These are phyloP conservation scores for Aspergillus sclerotiicarbonarius DNA, from an alignment of 495 filamentous ascomycete species.

Conservation along the genomic window DNA sequence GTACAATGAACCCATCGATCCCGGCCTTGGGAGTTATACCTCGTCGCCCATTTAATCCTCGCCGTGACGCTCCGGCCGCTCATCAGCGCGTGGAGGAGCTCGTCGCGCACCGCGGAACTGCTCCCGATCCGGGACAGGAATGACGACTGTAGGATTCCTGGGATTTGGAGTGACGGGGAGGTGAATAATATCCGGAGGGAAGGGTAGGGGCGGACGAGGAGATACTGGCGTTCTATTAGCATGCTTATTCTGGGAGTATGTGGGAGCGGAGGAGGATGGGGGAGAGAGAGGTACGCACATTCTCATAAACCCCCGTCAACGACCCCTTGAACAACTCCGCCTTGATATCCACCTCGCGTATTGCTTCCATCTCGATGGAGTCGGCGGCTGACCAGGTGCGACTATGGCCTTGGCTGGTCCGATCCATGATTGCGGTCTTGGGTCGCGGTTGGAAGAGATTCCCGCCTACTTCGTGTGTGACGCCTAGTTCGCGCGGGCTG, in stretches of 20 bases:
- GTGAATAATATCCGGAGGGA: constrained; percentile 64
- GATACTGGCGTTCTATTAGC: constrained; percentile 43
- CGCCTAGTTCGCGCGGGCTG: constrained; percentile 53
- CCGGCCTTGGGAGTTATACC: constrained; percentile 42
- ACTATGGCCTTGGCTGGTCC: constrained; percentile 9
- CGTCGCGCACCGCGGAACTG: constrained; percentile 49
- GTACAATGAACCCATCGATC: constrained; percentile 62
- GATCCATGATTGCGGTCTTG: neutral
- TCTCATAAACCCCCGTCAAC: constrained; percentile 45
- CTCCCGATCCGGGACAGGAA: constrained; percentile 59
- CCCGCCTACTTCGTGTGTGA: constrained; percentile 38
- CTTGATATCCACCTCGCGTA: constrained; percentile 9
- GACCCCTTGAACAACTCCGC: constrained; percentile 17
- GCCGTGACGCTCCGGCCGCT: constrained; percentile 62
- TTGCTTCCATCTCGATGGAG: constrained; percentile 8
- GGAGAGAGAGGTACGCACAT: constrained; percentile 28
- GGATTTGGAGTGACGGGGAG: constrained; percentile 59
- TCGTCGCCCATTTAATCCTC: constrained; percentile 57
- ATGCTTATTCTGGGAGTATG: neutral
- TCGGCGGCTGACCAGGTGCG: constrained; percentile 21
- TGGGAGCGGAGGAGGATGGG: neutral
- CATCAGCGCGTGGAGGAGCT: constrained; percentile 53
- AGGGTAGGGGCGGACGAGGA: constrained; percentile 60
- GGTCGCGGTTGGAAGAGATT: constrained; percentile 38
- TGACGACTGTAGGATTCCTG: constrained; percentile 59